These are phyloP conservation scores for Amylostereum areolatum DNA, from an alignment of 1,284 basidiomycete genomes.

Conservation along the genomic window DNA sequence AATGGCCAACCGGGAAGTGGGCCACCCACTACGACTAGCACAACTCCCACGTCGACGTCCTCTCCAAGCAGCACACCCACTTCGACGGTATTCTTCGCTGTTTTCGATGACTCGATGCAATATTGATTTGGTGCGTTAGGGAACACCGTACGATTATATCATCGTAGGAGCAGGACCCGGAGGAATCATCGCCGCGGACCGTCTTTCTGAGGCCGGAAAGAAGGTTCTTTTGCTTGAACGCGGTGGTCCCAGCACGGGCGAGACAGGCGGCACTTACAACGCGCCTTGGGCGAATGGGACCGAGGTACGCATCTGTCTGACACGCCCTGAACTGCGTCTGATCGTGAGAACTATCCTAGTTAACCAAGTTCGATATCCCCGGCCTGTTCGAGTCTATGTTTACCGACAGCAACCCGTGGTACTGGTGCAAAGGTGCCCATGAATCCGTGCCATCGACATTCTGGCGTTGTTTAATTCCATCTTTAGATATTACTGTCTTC, in stretches of 20 bases:
- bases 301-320: slow-evolving; percentile 31
- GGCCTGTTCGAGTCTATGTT: slow-evolving; percentile 63
- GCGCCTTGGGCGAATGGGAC: slow-evolving; percentile 46
- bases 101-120: background rate
- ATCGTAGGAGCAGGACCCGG: slow-evolving; percentile 54
- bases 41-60: slow-evolving; percentile 18
- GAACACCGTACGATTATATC: slow-evolving; percentile 56
- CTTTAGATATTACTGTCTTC: slow-evolving; percentile 48
- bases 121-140: slow-evolving; percentile 17
- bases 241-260: slow-evolving; percentile 54
- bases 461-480: too few species aligned
- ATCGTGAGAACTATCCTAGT: slow-evolving; percentile 21
- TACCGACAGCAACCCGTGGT: slow-evolving; percentile 46
- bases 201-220: slow-evolving; percentile 55
- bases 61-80: slow-evolving; percentile 24
- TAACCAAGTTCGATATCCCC: slow-evolving; percentile 62
- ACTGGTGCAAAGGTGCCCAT: slow-evolving; percentile 54
- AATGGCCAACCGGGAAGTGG: slow-evolving; percentile 32
- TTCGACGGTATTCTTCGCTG: slow-evolving; percentile 21
- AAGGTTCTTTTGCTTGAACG: slow-evolving; percentile 57
- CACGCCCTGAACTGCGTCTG: background rate
- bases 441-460: background rate
- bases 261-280: slow-evolving; percentile 54
- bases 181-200: slow-evolving; percentile 44
- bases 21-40: slow-evolving; percentile 15